Evolutionary conservation across 129 eudicot genomes (phyloP).

Genomic region (Dittrichia graveolens): DNA sequence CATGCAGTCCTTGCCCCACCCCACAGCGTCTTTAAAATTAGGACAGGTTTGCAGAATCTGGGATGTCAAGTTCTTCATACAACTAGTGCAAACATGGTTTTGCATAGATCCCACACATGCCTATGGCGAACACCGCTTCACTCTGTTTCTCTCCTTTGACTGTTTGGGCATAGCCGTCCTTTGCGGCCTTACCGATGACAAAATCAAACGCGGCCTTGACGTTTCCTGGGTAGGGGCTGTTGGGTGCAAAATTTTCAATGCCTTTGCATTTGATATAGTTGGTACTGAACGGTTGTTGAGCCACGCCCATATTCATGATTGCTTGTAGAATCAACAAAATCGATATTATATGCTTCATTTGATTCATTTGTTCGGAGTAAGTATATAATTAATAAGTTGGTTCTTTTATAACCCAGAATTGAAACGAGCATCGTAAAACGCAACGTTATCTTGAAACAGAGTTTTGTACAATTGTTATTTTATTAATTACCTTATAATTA

Average conservation of each 20-base stretch:
- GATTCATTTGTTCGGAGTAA: neutral
- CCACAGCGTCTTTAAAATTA: conserved; percentile 23
- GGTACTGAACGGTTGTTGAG: neutral
- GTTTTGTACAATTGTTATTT: too few relatives aligned
- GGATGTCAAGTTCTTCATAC: conserved; percentile 9
- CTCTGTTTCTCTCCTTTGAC: neutral
- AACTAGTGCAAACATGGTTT: neutral
- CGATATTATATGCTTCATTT: neutral
- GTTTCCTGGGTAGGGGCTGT: conserved; percentile 17
- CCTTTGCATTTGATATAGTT: neutral
- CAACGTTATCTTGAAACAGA: too few relatives aligned
- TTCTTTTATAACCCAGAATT: too few relatives aligned
- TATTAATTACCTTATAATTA: too few relatives aligned
- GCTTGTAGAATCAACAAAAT: neutral
- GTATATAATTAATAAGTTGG: too few relatives aligned
- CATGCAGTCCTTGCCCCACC: conserved; percentile 23
- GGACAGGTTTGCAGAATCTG: conserved; percentile 14
- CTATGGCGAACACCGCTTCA: conserved; percentile 17
- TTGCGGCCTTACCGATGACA: neutral
- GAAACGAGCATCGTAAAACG: too few relatives aligned
- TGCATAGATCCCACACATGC: conserved; percentile 33
- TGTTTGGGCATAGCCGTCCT: too few relatives aligned
- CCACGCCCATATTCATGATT: conserved; percentile 1
- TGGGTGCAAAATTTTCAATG: conserved; percentile 12
- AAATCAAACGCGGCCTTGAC: neutral